A percentile compares a stretch with the other conserved stretches of the same genome.
These are phyloP conservation scores for Platismatia glauca DNA, from an alignment of 495 filamentous ascomycete genomes.

Conservation along the genomic window DNA sequence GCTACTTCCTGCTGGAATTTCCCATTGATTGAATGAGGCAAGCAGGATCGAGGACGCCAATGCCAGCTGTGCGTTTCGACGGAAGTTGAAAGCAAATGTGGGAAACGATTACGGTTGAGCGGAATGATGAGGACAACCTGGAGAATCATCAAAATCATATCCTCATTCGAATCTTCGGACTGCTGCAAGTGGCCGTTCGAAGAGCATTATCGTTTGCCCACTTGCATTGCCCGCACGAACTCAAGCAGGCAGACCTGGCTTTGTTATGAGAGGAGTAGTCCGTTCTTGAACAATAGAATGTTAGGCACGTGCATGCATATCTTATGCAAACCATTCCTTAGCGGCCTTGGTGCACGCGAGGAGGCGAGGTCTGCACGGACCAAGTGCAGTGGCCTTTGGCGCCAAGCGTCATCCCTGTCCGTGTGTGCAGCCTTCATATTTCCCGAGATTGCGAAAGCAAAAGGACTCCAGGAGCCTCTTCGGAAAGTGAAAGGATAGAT, in stretches of 20 bases:
- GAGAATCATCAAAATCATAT: too few relatives aligned
- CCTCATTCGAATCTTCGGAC: background rate
- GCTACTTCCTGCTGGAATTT: too few relatives aligned
- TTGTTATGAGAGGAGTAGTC: background rate
- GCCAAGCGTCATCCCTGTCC: background rate
- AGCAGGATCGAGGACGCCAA: background rate
- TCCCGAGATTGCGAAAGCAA: background rate
- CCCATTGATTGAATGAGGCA: background rate
- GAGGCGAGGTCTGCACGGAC: background rate
- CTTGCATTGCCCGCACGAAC: background rate
- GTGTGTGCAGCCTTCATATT: background rate
- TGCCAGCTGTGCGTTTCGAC: background rate
- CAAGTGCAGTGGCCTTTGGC: background rate
- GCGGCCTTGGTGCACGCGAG: background rate
- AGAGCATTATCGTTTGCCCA: background rate
- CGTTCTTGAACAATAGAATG: background rate
- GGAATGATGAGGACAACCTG: background rate
- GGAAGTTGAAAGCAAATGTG: background rate
- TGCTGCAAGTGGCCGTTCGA: background rate
- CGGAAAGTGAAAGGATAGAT: too few relatives aligned
- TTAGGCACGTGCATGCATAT: background rate
- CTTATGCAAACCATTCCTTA: background rate
- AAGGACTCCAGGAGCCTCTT: background rate
- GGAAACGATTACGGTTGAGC: background rate
- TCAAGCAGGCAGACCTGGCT: too few relatives aligned